Evolutionary conservation across 441 rosid species (phyloP).

Genomic region (Hura crepitans): DNA sequence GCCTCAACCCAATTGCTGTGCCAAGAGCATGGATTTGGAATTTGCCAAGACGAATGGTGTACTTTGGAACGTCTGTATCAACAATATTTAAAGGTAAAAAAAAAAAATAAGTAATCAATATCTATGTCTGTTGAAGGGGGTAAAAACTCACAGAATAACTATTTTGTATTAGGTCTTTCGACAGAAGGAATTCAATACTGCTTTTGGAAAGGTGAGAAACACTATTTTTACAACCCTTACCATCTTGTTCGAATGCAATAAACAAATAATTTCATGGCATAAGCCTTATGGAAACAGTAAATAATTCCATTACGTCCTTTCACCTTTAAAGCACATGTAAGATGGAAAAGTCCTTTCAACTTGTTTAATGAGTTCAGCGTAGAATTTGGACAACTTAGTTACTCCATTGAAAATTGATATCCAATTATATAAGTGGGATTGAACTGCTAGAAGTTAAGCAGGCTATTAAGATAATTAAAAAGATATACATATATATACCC

Average conservation of each 20-base stretch:
- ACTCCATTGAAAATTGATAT: slow-evolving; percentile 3
- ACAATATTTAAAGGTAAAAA: slow-evolving; percentile 78
- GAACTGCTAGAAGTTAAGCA: not conserved
- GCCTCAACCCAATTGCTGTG: slow-evolving; percentile 72
- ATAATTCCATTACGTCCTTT: slow-evolving; percentile 1
- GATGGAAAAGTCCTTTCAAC: not conserved
- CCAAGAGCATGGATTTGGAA: slow-evolving; percentile 85
- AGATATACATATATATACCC: not conserved
- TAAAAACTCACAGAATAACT: slow-evolving; percentile 22
- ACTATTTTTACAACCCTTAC: slow-evolving; percentile 12
- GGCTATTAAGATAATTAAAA: not conserved
- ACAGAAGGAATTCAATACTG: slow-evolving; percentile 75
- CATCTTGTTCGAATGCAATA: not conserved
- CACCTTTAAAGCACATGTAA: not conserved
- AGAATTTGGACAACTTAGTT: not conserved
- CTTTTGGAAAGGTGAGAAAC: slow-evolving; percentile 88
- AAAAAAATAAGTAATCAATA: slow-evolving; percentile 10
- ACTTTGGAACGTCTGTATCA: slow-evolving; percentile 90
- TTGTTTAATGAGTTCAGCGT: not conserved
- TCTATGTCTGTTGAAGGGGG: slow-evolving; percentile 13
- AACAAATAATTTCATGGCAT: not conserved
- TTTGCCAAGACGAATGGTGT: slow-evolving; percentile 72
- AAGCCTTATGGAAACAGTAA: not conserved
- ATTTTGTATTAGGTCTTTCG: slow-evolving; percentile 54
- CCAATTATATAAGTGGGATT: not conserved